Percentiles rank a stretch among this genome's conserved stretches.
phyloP scores from a whole-genome alignment of 2,329 filamentous ascomycete species.

The Fusarium setosum region DNA sequence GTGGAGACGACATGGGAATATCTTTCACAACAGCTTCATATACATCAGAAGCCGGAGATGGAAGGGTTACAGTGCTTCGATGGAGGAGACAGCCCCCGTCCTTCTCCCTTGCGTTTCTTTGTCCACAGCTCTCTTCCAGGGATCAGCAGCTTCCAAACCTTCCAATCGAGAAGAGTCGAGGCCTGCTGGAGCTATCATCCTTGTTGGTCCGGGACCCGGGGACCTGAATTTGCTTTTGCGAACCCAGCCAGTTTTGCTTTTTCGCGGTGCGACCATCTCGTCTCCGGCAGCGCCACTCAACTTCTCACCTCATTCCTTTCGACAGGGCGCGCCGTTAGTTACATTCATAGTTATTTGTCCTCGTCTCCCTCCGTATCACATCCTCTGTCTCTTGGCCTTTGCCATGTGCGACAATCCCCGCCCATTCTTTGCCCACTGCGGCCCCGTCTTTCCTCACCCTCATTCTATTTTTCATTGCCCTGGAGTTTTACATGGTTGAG shows the following conservation, averaged over 20 bases:
- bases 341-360: conserved; percentile 35
- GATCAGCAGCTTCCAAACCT: conserved; percentile 34
- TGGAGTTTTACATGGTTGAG: conserved; percentile 25
- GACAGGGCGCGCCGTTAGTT: conserved; percentile 37
- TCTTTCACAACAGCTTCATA: conserved; percentile 19
- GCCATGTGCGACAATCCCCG: conserved; percentile 40
- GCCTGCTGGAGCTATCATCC: conserved; percentile 31
- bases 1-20: conserved; percentile 15
- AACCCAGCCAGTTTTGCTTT: conserved; percentile 39
- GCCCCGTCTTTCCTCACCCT: conserved; percentile 30
- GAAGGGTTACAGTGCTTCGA: conserved; percentile 9
- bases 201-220: conserved; percentile 26
- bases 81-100: conserved; percentile 19
- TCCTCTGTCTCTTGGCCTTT: conserved; percentile 25
- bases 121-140: conserved; percentile 12
- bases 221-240: conserved; percentile 27
- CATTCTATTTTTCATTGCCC: conserved; percentile 5
- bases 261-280: conserved; percentile 39
- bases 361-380: conserved; percentile 34
- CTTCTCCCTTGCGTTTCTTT: conserved; percentile 30
- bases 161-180: conserved; percentile 34
- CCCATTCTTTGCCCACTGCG: conserved; percentile 25
- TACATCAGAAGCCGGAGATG: conserved; percentile 22
- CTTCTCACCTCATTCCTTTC: conserved; percentile 41
- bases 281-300: conserved; percentile 39